Evolutionary conservation across 1,139 yeast species (phyloP).

Genomic region (Starmera stellimalicola): DNA sequence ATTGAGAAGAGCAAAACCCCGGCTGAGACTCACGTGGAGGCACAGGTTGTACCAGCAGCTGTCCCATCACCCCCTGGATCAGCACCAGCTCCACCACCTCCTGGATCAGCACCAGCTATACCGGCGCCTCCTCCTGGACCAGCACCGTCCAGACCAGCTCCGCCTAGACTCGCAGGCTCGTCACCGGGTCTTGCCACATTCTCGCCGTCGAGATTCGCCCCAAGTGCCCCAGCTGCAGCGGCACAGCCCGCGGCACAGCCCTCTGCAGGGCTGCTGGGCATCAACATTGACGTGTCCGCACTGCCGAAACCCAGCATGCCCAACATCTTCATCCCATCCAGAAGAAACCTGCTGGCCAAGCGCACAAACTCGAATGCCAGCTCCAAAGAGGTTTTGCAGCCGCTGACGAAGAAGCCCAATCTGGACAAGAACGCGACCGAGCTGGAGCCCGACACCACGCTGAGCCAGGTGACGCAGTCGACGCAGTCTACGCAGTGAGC

Average conservation of each 20-base stretch:
- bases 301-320: not conserved
- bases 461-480: not conserved
- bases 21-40: not conserved
- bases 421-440: constrained; percentile 1
- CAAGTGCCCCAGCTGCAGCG: not conserved
- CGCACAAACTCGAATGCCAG: not conserved
- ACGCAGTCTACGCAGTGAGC: not conserved
- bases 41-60: not conserved
- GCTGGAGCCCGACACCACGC: not conserved
- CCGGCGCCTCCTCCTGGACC: not conserved
- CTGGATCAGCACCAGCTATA: not conserved
- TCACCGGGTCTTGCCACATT: not conserved
- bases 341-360: not conserved
- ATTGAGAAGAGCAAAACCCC: not conserved
- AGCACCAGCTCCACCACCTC: not conserved
- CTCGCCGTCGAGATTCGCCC: constrained; percentile 4
- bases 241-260: too few species aligned
- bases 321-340: constrained; percentile 3
- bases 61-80: not conserved
- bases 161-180: not conserved
- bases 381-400: not conserved
- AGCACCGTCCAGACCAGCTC: not conserved
- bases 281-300: constrained; percentile 2
- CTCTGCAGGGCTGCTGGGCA: constrained; percentile 7
- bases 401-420: not conserved